A percentile compares a stretch with the other conserved stretches of the same genome.
Conservation (phyloP, 2,329 filamentous ascomycete species). For the Fusarium sterilihyphosum region DNA sequence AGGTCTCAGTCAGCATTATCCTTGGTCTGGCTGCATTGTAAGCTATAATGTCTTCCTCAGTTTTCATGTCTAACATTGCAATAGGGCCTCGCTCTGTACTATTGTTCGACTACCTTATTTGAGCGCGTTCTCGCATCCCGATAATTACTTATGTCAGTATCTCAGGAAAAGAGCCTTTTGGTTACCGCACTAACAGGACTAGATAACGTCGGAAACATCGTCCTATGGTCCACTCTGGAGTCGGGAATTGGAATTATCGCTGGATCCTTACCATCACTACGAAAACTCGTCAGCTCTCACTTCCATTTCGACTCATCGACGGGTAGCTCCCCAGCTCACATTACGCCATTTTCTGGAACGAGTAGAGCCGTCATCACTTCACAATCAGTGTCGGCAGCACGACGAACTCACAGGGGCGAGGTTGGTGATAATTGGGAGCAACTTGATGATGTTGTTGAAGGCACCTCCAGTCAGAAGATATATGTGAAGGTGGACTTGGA, state of each 20-base stretch:
- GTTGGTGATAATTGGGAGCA: neutral
- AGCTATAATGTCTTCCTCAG: rapidly evolving
- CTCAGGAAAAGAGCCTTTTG: rapidly evolving
- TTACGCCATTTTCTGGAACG: neutral
- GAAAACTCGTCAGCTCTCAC: conserved; percentile 6
- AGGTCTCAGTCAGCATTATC: conserved; percentile 23
- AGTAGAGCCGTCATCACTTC: neutral
- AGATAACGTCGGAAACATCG: conserved; percentile 21
- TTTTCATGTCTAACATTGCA: rapidly evolving
- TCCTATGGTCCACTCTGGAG: conserved; percentile 28
- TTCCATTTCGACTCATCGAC: conserved; percentile 5
- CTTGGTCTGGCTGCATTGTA: conserved; percentile 28
- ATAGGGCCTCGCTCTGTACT: conserved; percentile 25
- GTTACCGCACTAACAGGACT: neutral
- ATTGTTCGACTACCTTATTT: conserved; percentile 28
- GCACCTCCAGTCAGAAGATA: neutral
- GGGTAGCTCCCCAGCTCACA: neutral
- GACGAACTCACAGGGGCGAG: neutral
- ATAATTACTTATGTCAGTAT: conserved; percentile 21
- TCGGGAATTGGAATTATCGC: conserved; percentile 31
- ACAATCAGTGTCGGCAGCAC: neutral
- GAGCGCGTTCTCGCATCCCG: neutral
- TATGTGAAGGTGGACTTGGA: conserved; percentile 15
- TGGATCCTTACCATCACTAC: conserved; percentile 17
- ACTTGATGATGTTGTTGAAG: neutral